Conservation (phyloP, 768 basidiomycete genomes). For the Xerocomellus chrysenteron region DNA sequence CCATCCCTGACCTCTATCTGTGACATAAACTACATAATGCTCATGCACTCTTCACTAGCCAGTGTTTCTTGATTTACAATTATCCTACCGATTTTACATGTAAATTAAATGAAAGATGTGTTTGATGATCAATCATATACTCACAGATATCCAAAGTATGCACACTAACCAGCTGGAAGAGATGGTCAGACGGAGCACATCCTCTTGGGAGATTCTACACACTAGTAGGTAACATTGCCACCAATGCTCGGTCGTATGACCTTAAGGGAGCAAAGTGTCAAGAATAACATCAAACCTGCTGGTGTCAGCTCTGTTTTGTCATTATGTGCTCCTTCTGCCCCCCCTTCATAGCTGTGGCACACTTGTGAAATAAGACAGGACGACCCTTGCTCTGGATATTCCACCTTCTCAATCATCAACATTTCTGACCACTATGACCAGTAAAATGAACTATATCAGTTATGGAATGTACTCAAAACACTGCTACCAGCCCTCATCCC, state of each 20-base stretch:
- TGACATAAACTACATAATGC: background rate
- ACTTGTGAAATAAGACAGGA: too few relatives aligned
- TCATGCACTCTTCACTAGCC: background rate
- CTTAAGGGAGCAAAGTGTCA: constrained; percentile 12
- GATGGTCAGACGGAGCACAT: background rate
- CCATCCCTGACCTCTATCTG: background rate
- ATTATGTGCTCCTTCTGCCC: too few relatives aligned
- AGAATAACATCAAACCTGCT: constrained; percentile 15
- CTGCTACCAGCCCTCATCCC: too few relatives aligned
- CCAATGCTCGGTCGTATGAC: constrained; percentile 5
- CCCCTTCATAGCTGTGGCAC: too few relatives aligned
- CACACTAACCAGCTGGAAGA: constrained; percentile 17
- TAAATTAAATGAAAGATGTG: background rate
- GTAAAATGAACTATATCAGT: too few relatives aligned
- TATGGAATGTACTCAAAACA: too few relatives aligned
- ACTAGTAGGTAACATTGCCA: constrained; percentile 24
- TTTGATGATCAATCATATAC: background rate
- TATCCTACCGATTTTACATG: constrained; percentile 14
- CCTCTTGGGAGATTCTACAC: background rate
- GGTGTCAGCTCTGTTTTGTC: background rate
- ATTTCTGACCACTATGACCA: too few relatives aligned
- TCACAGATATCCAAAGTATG: constrained; percentile 19
- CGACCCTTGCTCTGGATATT: too few relatives aligned
- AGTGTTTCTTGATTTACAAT: constrained; percentile 8
- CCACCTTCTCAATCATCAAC: too few relatives aligned